A percentile compares a stretch with the other conserved stretches of the same genome.
phyloP scores from a whole-genome alignment of 2,329 filamentous ascomycete genomes.

The Aureobasidium sp. region DNA sequence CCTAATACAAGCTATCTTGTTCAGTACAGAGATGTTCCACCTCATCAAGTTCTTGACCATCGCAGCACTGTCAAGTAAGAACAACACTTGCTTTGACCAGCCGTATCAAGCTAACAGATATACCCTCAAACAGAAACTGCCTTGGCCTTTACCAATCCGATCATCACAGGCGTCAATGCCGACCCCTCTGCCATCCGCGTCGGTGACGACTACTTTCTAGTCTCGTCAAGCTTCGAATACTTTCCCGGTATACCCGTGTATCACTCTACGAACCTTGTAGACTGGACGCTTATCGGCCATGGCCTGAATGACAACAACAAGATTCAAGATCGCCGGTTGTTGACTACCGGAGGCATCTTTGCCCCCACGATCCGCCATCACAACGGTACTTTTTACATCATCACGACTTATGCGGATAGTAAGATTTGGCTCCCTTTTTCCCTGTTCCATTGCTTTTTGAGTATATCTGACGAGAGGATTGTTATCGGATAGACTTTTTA shows the following conservation, averaged over 20 bases:
- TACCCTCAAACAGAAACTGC: not conserved
- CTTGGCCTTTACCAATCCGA: not conserved
- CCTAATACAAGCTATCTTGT: too few species aligned
- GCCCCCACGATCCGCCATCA: not conserved
- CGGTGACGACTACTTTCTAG: not conserved
- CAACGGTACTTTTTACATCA: not conserved
- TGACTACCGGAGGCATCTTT: not conserved
- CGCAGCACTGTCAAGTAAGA: not conserved
- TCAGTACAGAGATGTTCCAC: not conserved
- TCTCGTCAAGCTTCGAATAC: not conserved
- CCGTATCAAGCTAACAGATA: not conserved
- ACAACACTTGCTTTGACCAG: not conserved
- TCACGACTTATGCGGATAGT: constrained; percentile 6
- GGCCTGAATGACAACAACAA: constrained; percentile 1
- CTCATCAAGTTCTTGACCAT: not conserved
- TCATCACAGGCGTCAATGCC: not conserved
- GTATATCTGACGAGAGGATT: not conserved
- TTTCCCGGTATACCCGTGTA: not conserved
- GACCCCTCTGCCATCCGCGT: not conserved
- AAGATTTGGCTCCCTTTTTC: not conserved
- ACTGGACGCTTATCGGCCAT: not conserved
- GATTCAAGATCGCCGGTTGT: not conserved
- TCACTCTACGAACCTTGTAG: not conserved
- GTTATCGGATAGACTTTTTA: not conserved
- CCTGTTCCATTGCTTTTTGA: not conserved